These are phyloP conservation scores for Globisporangium iwayamae DNA, from an alignment of 352 stramenopile genomes.

Conservation along the genomic window DNA sequence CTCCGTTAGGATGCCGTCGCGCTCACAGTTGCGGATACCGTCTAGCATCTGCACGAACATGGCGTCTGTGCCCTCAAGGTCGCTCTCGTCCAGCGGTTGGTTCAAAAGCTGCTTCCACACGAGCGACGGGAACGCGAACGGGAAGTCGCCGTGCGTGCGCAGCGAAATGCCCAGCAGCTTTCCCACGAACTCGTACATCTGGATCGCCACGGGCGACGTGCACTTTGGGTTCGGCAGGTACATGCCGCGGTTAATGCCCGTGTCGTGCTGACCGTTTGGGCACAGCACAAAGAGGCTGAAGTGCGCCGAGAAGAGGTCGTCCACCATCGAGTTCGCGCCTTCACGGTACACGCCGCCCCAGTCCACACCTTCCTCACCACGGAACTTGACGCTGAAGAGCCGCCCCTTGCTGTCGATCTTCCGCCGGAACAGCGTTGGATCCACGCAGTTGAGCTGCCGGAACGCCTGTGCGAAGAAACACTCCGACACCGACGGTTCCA, in stretches of 20 bases:
- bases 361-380: slow-evolving; percentile 85
- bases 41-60: slow-evolving; percentile 90
- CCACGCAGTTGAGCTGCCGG: slow-evolving; percentile 82
- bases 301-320: slow-evolving; percentile 83
- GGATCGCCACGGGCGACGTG: slow-evolving; percentile 80
- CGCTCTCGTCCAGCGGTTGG: slow-evolving; percentile 66
- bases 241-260: slow-evolving; percentile 81
- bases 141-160: slow-evolving; percentile 90
- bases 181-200: slow-evolving; percentile 94
- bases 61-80: slow-evolving; percentile 88
- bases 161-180: slow-evolving; percentile 94
- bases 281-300: slow-evolving; percentile 85
- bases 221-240: slow-evolving; percentile 88
- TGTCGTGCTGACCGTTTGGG: slow-evolving; percentile 86
- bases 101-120: slow-evolving; percentile 93
- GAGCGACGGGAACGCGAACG: slow-evolving; percentile 89
- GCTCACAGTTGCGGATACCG: slow-evolving; percentile 79
- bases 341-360: slow-evolving; percentile 89
- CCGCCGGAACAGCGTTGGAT: slow-evolving; percentile 79
- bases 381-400: slow-evolving; percentile 89
- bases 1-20: slow-evolving; percentile 73
- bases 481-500: slow-evolving; percentile 85
- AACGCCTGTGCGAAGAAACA: slow-evolving; percentile 95
- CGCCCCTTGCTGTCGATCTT: slow-evolving; percentile 89
- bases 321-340: slow-evolving; percentile 86